A percentile compares a stretch with the other conserved stretches of the same genome.
These are phyloP conservation scores for Fusarium sp. DNA, from an alignment of 2,329 filamentous ascomycete genomes.

Conservation along the genomic window DNA sequence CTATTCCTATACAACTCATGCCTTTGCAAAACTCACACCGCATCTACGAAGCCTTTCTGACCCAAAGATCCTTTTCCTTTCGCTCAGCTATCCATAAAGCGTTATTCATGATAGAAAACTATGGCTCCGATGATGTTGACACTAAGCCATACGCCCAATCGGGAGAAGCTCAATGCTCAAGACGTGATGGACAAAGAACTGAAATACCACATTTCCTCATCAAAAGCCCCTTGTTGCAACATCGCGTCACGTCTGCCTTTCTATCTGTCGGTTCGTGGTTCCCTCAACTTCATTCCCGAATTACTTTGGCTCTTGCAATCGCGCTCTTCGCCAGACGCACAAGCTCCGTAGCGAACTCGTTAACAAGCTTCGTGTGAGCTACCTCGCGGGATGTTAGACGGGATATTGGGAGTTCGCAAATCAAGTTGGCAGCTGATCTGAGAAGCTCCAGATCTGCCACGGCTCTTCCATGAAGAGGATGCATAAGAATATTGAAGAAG, in stretches of 20 bases:
- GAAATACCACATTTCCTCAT: too few relatives aligned
- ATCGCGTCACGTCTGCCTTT: too few relatives aligned
- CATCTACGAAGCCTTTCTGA: neutral
- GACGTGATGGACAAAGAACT: neutral
- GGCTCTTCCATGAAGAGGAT: conserved; percentile 58
- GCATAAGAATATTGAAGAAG: conserved; percentile 64
- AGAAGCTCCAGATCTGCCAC: conserved; percentile 60
- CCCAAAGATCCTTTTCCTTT: neutral
- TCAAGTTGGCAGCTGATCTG: conserved; percentile 54
- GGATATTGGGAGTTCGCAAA: conserved; percentile 53
- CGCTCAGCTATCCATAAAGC: neutral
- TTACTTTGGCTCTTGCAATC: conserved; percentile 44
- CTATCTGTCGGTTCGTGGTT: neutral
- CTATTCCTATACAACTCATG: neutral
- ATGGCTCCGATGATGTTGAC: neutral
- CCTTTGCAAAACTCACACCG: neutral
- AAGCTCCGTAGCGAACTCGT: conserved; percentile 58
- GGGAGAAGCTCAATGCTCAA: neutral
- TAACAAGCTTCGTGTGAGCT: conserved; percentile 54
- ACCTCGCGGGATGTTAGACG: conserved; percentile 50
- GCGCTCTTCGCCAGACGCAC: conserved; percentile 57
- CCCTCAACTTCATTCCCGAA: neutral
- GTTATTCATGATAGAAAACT: neutral
- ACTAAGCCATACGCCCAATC: neutral
- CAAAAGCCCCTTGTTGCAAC: neutral